Conservation (phyloP, 1,284 basidiomycete genomes). For the Sporisorium graminicola region DNA sequence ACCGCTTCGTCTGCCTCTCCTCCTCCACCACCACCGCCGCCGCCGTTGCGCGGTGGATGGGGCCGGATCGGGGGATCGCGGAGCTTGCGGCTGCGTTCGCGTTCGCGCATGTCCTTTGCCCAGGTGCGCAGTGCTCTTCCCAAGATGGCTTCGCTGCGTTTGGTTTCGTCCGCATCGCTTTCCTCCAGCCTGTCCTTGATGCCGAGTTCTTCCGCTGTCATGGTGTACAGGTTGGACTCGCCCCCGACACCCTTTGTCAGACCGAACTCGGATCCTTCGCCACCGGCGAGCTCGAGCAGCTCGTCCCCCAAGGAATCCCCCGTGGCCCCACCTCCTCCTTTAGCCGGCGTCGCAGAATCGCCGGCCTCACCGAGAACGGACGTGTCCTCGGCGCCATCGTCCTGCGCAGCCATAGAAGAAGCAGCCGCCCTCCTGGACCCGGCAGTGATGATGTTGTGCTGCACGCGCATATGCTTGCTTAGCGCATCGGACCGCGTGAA, state of each 20-base stretch:
- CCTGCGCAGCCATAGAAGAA: constrained; percentile 7
- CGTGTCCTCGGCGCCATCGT: constrained; percentile 41
- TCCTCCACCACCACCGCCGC: too few species aligned
- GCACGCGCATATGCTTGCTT: constrained; percentile 88
- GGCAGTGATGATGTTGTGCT: constrained; percentile 74
- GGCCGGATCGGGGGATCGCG: constrained; percentile 12
- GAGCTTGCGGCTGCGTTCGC: constrained; percentile 35
- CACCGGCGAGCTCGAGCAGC: constrained; percentile 54
- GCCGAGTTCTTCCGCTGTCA: constrained; percentile 56
- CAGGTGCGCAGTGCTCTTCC: constrained; percentile 33
- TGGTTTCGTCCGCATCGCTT: constrained; percentile 41
- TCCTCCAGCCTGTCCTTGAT: constrained; percentile 33
- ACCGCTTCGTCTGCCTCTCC: not conserved
- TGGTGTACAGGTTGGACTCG: constrained; percentile 33
- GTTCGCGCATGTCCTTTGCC: constrained; percentile 45
- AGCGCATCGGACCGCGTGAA: constrained; percentile 92
- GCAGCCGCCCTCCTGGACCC: constrained; percentile 44
- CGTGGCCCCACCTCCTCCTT: constrained; percentile 9
- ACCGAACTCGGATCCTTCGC: constrained; percentile 24
- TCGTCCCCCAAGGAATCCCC: constrained; percentile 52
- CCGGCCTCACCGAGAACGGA: constrained; percentile 20
- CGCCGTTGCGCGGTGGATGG: not conserved
- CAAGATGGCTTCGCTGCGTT: constrained; percentile 34
- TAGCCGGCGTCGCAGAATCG: constrained; percentile 19
- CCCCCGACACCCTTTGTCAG: constrained; percentile 11